These are phyloP conservation scores for Ceratocystis huliohia DNA, from an alignment of 2,329 filamentous ascomycete species.

Conservation along the genomic window DNA sequence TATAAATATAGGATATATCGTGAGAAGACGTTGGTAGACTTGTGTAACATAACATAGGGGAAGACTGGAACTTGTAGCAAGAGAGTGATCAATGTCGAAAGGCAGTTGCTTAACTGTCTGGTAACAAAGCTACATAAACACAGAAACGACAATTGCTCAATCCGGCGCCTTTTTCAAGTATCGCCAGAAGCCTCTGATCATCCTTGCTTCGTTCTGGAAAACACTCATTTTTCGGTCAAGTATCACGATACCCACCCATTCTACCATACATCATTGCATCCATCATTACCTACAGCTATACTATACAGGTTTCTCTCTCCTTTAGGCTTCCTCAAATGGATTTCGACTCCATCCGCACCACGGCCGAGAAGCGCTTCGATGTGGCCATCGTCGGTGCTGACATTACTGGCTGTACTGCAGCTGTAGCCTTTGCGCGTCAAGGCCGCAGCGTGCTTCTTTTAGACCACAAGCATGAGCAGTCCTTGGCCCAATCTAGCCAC, in stretches of 20 bases:
- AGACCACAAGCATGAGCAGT: slow-evolving; percentile 61
- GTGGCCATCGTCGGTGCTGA: slow-evolving; percentile 88
- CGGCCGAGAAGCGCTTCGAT: slow-evolving; percentile 15
- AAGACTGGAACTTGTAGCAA: no score
- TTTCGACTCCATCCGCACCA: not conserved
- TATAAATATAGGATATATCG: no score
- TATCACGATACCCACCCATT: not conserved
- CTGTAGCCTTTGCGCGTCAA: slow-evolving; percentile 73
- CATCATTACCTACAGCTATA: not conserved
- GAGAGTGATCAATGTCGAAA: not conserved
- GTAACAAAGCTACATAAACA: not conserved
- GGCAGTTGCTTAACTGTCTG: not conserved
- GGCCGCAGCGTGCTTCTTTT: slow-evolving; percentile 75
- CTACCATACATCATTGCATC: not conserved
- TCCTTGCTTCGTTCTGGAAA: not conserved
- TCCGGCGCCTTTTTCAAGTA: not conserved
- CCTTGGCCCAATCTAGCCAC: slow-evolving; percentile 89
- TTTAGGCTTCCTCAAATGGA: not conserved
- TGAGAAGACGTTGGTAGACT: not conserved
- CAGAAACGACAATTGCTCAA: not conserved
- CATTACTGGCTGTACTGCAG: slow-evolving; percentile 75
- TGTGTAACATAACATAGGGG: not conserved
- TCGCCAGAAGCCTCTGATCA: not conserved
- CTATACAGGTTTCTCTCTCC: not conserved
- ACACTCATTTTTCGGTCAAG: not conserved